These are phyloP conservation scores for Talaromyces piceae DNA, from an alignment of 2,329 filamentous ascomycete species.

Conservation along the genomic window DNA sequence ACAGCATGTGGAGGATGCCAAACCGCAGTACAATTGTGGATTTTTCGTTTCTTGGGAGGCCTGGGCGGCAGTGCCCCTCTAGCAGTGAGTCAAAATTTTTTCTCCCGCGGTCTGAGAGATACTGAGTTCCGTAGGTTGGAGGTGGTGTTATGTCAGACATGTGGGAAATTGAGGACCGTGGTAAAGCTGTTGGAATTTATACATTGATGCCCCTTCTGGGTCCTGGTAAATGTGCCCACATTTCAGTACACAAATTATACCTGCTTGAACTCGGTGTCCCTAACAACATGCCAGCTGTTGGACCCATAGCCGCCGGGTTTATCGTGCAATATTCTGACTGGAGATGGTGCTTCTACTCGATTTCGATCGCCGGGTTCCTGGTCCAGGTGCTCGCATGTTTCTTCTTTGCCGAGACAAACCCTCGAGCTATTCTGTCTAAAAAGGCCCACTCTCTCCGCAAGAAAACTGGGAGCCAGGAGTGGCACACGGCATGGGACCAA, in stretches of 20 bases:
- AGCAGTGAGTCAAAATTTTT: neutral
- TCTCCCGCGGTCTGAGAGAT: neutral
- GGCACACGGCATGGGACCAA: neutral
- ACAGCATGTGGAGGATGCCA: conserved; percentile 51
- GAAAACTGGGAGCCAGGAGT: neutral
- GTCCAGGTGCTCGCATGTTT: neutral
- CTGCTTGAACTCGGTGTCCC: neutral
- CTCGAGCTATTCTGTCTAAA: neutral
- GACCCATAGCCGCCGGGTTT: conserved; percentile 23
- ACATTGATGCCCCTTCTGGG: conserved; percentile 7
- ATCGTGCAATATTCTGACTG: conserved; percentile 21
- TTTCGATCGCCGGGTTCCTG: conserved; percentile 21
- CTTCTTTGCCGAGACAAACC: neutral
- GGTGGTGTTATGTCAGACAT: conserved; percentile 10
- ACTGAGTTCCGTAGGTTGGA: neutral
- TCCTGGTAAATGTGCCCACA: conserved; percentile 2
- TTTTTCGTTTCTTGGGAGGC: conserved; percentile 50
- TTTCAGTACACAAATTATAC: neutral
- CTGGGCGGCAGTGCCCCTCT: conserved; percentile 48
- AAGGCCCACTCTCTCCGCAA: neutral
- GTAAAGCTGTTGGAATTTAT: conserved; percentile 2
- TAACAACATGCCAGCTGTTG: conserved; percentile 13
- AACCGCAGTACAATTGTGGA: conserved; percentile 45
- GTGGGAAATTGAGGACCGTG: conserved; percentile 2
- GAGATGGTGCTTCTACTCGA: conserved; percentile 29